Evolutionary conservation across 345 rosid species (phyloP), one percentile per base, ranked within the genome.

Genomic region (Populus deltoides): DNA sequence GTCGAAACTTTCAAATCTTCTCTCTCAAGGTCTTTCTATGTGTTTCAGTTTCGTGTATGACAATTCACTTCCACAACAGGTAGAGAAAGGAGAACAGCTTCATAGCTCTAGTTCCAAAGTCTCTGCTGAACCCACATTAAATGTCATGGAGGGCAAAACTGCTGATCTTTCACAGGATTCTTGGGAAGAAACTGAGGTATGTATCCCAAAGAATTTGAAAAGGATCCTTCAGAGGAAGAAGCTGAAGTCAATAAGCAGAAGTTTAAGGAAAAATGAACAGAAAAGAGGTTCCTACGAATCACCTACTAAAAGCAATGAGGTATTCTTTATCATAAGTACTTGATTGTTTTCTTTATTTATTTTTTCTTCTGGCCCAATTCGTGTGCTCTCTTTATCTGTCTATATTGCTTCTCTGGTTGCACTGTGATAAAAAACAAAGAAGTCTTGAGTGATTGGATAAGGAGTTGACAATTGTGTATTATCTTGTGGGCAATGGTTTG

Each of bases 291-390:
- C 87, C 20, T 22, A 31, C 10, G 78, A 15, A 51, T 84, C 87
- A 65, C 84, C 81, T 71, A 75, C 74, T 62, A 74, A 78, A 74
- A 74, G 76, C 68, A 81, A 76, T 59, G 82, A 85, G 89, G 92
- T 90, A 85, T 36, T 15, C 25, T 49, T 76, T 24, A 24, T 15
- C 68, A 15, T 13, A 45, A 13, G 51, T n/a, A 4, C 55, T 71
- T 43, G 20, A 22, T 41, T 67, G 22, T 74, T 16, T 36, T 25
- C 38, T 79, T 47, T 29, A 62, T 51, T 66, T 6, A 39, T 27
- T 25, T 18, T 38, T 80, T 35, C 22, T 57, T 38, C 36, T 4
- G 17, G 53, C 45, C 51, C 24, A 39, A 68, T 8, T 68, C 13
- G 15, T 55, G 62, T 7, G 62, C 24, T 55, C 2, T 7, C 8